These are phyloP conservation scores for Calocybe gambosa DNA, from an alignment of 1,284 basidiomycete genomes.

Conservation along the genomic window DNA sequence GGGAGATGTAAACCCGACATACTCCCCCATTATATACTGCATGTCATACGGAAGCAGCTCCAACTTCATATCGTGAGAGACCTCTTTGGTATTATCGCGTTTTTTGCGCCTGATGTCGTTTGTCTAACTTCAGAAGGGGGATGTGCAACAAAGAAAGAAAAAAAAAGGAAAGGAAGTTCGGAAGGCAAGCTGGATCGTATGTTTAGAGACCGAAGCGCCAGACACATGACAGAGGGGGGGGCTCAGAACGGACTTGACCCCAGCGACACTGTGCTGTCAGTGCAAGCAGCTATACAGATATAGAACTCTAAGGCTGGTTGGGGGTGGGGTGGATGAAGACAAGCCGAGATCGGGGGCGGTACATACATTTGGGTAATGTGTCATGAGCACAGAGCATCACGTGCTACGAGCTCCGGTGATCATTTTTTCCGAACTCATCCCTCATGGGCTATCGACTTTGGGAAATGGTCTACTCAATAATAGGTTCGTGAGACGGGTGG, in stretches of 20 bases:
- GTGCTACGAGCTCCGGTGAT: not conserved
- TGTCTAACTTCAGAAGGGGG: too few relatives aligned
- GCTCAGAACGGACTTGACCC: conserved; percentile 12
- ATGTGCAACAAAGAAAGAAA: too few relatives aligned
- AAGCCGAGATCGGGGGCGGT: too few relatives aligned
- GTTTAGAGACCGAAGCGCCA: conserved; percentile 9
- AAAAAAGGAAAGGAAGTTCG: conserved; percentile 7
- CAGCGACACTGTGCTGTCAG: conserved; percentile 6
- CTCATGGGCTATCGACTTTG: not conserved
- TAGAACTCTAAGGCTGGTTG: conserved; percentile 2
- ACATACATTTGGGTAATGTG: not conserved
- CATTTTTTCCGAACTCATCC: not conserved
- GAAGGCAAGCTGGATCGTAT: conserved; percentile 10
- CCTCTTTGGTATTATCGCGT: too few relatives aligned
- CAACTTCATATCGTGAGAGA: conserved; percentile 17
- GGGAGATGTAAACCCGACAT: conserved; percentile 12
- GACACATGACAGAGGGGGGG: conserved; percentile 16
- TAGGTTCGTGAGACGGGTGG: not conserved
- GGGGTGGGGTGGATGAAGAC: too few relatives aligned
- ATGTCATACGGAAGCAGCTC: conserved; percentile 8
- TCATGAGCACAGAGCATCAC: too few relatives aligned
- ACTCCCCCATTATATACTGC: conserved; percentile 15
- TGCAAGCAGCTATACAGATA: not conserved
- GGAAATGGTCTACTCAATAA: not conserved
- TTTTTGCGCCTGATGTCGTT: conserved; percentile 1